phyloP scores from a whole-genome alignment of 257 asterid species.

The Pogostemon cablin region DNA sequence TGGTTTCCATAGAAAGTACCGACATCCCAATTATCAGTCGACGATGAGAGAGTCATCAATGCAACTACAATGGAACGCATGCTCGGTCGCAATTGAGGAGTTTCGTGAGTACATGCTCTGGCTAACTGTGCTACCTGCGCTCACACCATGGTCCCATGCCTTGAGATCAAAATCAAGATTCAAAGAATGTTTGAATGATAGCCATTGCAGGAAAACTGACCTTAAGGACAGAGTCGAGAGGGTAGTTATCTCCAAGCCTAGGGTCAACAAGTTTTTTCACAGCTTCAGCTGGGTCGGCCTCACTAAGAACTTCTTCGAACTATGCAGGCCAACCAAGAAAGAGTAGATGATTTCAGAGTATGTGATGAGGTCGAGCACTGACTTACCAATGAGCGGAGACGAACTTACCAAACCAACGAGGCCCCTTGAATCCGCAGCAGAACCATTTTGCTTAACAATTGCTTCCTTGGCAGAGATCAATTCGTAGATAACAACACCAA shows the following conservation, averaged over 20 bases:
- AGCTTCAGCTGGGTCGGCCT: conserved; percentile 56
- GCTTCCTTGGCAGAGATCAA: conserved; percentile 92
- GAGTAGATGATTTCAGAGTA: conserved; percentile 1
- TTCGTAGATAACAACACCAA: conserved; percentile 92
- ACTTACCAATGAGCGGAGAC: background rate
- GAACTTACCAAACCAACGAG: conserved; percentile 76
- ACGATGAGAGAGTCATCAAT: conserved; percentile 81
- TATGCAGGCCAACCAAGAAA: conserved; percentile 32
- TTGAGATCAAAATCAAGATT: background rate
- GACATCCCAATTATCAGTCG: conserved; percentile 91
- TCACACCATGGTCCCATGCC: background rate
- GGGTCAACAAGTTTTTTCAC: conserved; percentile 70
- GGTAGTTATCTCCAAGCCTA: conserved; percentile 71
- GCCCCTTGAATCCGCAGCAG: conserved; percentile 76
- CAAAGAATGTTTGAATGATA: background rate
- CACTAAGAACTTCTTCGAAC: conserved; percentile 83
- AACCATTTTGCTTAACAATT: conserved; percentile 59
- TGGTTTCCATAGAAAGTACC: conserved; percentile 79
- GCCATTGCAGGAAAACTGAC: conserved; percentile 33
- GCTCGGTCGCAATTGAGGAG: conserved; percentile 80
- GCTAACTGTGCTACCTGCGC: conserved; percentile 82
- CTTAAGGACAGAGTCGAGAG: conserved; percentile 74
- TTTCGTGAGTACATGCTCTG: conserved; percentile 83
- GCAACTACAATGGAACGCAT: conserved; percentile 94
- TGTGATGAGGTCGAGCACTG: background rate